Conservation (phyloP, 345 rosid genomes). For the Turnera subulata region DNA sequence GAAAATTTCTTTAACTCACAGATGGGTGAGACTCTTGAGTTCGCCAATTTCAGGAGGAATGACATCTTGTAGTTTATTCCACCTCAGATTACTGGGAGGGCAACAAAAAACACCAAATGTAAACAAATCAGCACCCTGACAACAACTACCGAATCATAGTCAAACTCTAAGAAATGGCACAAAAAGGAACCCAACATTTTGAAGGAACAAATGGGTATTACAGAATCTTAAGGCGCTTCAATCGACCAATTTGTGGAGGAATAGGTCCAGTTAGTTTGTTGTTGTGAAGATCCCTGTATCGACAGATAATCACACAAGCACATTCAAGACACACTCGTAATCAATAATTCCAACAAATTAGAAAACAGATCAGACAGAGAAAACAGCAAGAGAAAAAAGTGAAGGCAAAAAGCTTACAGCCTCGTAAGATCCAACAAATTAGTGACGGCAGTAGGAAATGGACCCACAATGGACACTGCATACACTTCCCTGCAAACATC, state of each 20-base stretch:
- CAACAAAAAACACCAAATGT: conserved; percentile 4
- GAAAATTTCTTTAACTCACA: conserved; percentile 44
- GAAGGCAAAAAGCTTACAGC: conserved; percentile 47
- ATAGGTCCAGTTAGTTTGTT: conserved; percentile 93
- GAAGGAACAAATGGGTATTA: conserved; percentile 32
- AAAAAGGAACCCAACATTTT: not conserved
- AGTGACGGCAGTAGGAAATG: conserved; percentile 84
- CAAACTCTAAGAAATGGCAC: not conserved
- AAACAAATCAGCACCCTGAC: not conserved
- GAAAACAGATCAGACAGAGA: not conserved
- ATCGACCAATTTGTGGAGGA: conserved; percentile 90
- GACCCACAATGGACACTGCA: conserved; percentile 94
- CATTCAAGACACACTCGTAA: not conserved
- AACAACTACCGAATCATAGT: too few species aligned
- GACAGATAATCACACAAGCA: not conserved
- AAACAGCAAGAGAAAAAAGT: not conserved
- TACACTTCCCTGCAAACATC: conserved; percentile 62
- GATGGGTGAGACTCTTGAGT: conserved; percentile 81
- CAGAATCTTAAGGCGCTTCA: conserved; percentile 79
- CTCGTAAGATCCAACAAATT: conserved; percentile 86
- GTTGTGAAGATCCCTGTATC: conserved; percentile 71
- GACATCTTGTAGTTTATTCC: conserved; percentile 90
- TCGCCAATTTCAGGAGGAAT: conserved; percentile 90
- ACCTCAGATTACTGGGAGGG: conserved; percentile 66
- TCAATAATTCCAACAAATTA: not conserved